phyloP scores from a whole-genome alignment of 441 rosid species.

The Rhodomyrtus psidioides region DNA sequence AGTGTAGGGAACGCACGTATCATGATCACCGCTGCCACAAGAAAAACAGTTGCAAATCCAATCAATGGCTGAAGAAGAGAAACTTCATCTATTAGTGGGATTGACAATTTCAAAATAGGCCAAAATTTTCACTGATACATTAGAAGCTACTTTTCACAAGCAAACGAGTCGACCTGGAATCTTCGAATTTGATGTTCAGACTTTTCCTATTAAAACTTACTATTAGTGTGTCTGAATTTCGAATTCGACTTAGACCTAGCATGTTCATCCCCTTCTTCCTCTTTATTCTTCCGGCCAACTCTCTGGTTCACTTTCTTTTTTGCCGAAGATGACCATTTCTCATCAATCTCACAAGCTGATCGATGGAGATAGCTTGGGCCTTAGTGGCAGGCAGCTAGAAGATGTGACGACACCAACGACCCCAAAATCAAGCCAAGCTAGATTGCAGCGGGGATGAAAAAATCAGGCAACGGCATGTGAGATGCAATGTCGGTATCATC shows the following conservation, averaged over 20 bases:
- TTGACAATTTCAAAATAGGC: background rate
- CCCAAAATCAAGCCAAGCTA: too few species aligned
- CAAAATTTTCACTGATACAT: background rate
- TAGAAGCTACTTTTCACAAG: background rate
- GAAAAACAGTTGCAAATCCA: background rate
- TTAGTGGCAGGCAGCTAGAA: too few species aligned
- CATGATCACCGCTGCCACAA: conserved; percentile 74
- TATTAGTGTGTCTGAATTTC: background rate
- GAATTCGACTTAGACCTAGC: background rate
- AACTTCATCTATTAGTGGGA: background rate
- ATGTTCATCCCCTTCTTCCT: background rate
- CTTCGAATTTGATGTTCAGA: background rate
- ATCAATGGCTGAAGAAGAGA: background rate
- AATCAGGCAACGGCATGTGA: too few species aligned
- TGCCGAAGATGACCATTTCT: too few species aligned
- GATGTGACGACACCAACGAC: too few species aligned
- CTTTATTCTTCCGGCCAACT: too few species aligned
- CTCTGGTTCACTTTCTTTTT: too few species aligned
- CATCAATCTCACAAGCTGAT: too few species aligned
- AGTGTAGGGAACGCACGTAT: conserved; percentile 87
- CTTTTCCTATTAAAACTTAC: background rate
- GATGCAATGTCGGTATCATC: too few species aligned
- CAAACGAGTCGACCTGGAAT: background rate
- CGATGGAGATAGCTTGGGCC: too few species aligned
- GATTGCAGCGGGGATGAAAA: too few species aligned